Conservation (phyloP, 495 filamentous ascomycete genomes). For the Cairneyella variabilis region DNA sequence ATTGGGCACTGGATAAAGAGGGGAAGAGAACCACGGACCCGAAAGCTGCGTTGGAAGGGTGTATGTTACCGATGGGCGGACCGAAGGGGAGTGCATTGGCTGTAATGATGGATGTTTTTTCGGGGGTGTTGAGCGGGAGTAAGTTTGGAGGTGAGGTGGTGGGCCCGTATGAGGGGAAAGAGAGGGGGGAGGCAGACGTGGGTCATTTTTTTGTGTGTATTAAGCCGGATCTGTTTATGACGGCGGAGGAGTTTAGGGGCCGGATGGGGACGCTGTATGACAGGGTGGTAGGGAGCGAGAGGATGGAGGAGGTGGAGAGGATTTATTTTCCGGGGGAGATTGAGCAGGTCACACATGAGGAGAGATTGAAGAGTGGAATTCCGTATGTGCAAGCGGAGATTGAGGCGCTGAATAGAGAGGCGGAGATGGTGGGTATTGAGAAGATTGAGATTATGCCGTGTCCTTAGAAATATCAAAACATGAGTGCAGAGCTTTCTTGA, state of each 20-base stretch:
- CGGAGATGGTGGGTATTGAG: slow-evolving; percentile 44
- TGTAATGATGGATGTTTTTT: slow-evolving; percentile 85
- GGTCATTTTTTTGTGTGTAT: slow-evolving; percentile 74
- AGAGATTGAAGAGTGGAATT: slow-evolving; percentile 56
- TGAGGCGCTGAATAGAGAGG: slow-evolving; percentile 62
- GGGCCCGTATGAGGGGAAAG: slow-evolving; percentile 65
- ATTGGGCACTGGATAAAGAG: slow-evolving; percentile 72
- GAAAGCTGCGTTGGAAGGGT: slow-evolving; percentile 57
- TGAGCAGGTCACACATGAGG: slow-evolving; percentile 58
- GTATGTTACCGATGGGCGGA: slow-evolving; percentile 79
- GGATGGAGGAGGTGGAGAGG: slow-evolving; percentile 64
- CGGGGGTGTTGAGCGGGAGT: slow-evolving; percentile 65
- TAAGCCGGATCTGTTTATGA: slow-evolving; percentile 74
- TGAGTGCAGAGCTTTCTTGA: too few species aligned
- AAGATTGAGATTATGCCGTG: slow-evolving; percentile 8
- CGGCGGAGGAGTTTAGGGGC: slow-evolving; percentile 60
- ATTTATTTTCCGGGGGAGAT: slow-evolving; percentile 81
- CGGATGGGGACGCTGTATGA: slow-evolving; percentile 69
- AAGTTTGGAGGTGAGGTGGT: slow-evolving; percentile 72
- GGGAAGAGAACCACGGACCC: slow-evolving; percentile 68
- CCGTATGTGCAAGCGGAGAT: slow-evolving; percentile 64
- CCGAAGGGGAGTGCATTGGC: slow-evolving; percentile 69
- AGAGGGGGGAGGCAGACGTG: slow-evolving; percentile 65
- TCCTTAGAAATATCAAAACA: too few species aligned
- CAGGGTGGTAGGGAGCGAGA: slow-evolving; percentile 59